Conservation (phyloP, 306 rosid species). For the Citrullus colocynthis region DNA sequence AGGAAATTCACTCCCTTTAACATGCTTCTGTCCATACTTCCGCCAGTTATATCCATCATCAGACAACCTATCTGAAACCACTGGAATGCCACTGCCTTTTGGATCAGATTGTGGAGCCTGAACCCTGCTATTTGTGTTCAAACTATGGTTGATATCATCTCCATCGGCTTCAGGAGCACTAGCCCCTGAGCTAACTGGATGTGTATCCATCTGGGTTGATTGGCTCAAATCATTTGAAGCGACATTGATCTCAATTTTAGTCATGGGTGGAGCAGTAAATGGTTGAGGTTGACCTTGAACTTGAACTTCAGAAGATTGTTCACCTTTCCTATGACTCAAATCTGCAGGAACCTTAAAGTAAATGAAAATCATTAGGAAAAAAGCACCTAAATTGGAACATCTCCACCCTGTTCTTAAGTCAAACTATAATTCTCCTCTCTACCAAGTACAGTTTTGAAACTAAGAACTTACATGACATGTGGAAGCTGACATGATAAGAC, state of each 20-base stretch:
- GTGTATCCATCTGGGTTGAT: constrained; percentile 33
- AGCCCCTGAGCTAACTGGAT: constrained; percentile 31
- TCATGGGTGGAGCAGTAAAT: constrained; percentile 34
- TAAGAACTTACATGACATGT: background rate
- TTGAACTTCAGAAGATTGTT: constrained; percentile 44
- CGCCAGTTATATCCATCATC: constrained; percentile 98
- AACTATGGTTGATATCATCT: constrained; percentile 46
- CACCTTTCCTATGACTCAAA: constrained; percentile 32
- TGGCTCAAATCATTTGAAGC: constrained; percentile 47
- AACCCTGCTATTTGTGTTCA: constrained; percentile 29
- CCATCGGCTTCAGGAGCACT: constrained; percentile 41
- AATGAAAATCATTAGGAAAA: constrained; percentile 31
- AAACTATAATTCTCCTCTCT: background rate
- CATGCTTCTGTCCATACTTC: constrained; percentile 91
- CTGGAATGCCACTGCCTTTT: constrained; percentile 43
- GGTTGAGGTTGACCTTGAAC: constrained; percentile 38
- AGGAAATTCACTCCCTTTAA: constrained; percentile 95
- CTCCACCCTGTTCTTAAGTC: background rate
- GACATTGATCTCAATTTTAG: constrained; percentile 43
- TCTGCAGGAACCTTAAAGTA: constrained; percentile 68
- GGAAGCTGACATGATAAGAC: background rate
- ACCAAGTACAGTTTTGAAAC: background rate
- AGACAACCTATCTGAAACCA: constrained; percentile 39
- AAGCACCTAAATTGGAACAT: constrained; percentile 6
- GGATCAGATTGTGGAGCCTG: constrained; percentile 44